phyloP scores from a whole-genome alignment of 2,329 filamentous ascomycete genomes.

The Didymella segeticola region DNA sequence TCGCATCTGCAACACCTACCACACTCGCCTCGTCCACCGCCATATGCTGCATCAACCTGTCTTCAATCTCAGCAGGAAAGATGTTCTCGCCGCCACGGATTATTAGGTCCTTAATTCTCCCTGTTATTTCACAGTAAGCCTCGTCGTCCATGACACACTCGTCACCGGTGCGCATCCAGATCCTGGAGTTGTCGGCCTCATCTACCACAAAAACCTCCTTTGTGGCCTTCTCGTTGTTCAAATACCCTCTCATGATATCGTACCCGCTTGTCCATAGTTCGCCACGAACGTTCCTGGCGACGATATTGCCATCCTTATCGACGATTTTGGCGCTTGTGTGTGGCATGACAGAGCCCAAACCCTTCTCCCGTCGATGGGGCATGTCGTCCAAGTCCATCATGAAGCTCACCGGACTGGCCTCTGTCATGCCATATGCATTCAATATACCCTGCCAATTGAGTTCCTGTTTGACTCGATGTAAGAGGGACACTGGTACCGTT shows the following conservation, averaged over 20 bases:
- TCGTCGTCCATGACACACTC: neutral
- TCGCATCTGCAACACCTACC: neutral
- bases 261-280: neutral
- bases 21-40: neutral
- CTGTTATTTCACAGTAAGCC: neutral
- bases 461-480: neutral
- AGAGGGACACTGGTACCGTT: neutral
- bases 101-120: neutral
- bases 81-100: neutral
- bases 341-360: neutral
- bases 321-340: neutral
- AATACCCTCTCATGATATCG: neutral
- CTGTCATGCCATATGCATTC: neutral
- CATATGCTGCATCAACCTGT: neutral
- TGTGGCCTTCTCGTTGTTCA: neutral
- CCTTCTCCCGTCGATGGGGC: neutral
- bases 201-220: neutral
- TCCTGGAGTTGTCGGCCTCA: neutral
- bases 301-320: neutral
- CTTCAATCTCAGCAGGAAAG: neutral
- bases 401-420: neutral
- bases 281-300: neutral
- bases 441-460: neutral
- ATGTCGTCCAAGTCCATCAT: neutral
- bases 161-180: neutral